A percentile compares a stretch with the other conserved stretches of the same genome.
phyloP scores from a whole-genome alignment of 768 basidiomycete species.

The Boletus reticuloceps region DNA sequence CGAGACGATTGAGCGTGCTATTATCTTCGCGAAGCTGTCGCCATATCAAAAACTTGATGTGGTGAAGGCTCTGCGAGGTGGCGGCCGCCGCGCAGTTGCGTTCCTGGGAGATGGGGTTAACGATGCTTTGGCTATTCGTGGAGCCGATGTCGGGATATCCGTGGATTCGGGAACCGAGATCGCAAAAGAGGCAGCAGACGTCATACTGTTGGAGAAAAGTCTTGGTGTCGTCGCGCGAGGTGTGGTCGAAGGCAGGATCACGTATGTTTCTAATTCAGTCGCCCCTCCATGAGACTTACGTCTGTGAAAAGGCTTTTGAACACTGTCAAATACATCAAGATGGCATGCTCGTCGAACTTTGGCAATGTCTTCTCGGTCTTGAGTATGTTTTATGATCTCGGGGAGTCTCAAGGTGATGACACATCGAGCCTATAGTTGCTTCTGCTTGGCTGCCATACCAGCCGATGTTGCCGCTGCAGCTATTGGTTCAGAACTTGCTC shows the following conservation, averaged over 20 bases:
- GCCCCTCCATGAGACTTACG: slow-evolving; percentile 6
- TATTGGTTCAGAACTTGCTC: slow-evolving; percentile 33
- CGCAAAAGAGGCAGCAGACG: slow-evolving; percentile 38
- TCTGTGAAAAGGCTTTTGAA: slow-evolving; percentile 30
- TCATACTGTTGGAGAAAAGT: slow-evolving; percentile 36
- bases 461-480: slow-evolving; percentile 34
- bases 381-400: slow-evolving; percentile 15
- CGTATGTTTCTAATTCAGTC: slow-evolving; percentile 18
- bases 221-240: slow-evolving; percentile 33
- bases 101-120: slow-evolving; percentile 33
- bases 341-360: slow-evolving; percentile 38
- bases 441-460: slow-evolving; percentile 39
- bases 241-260: slow-evolving; percentile 32
- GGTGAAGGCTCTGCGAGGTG: slow-evolving; percentile 30
- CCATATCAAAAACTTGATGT: slow-evolving; percentile 34
- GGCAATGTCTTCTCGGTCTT: slow-evolving; percentile 34
- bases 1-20: slow-evolving; percentile 30
- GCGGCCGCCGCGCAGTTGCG: slow-evolving; percentile 28
- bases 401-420: not conserved
- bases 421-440: slow-evolving; percentile 21
- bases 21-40: slow-evolving; percentile 32
- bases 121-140: slow-evolving; percentile 31
- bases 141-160: slow-evolving; percentile 33
- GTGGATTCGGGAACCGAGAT: slow-evolving; percentile 35
- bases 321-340: slow-evolving; percentile 38